Percentiles rank a stretch among this genome's conserved stretches.
These are phyloP conservation scores for Globisporangium megalacanthum DNA, from an alignment of 352 stramenopile species.

Conservation along the genomic window DNA sequence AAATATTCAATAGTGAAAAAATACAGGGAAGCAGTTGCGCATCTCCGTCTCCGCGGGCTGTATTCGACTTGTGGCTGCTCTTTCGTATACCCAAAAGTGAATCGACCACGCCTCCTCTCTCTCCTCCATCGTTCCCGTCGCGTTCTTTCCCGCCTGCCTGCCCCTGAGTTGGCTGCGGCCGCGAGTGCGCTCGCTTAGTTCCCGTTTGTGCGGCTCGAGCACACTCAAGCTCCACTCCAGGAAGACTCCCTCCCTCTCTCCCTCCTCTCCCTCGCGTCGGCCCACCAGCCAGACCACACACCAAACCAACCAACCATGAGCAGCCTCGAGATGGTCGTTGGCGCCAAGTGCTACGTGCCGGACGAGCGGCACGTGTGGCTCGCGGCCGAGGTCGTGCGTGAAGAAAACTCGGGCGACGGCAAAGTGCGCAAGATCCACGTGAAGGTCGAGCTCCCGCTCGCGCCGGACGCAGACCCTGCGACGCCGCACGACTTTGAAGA, in stretches of 20 bases:
- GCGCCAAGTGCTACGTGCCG: conserved; percentile 83
- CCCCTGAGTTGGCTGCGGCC: conserved; percentile 1
- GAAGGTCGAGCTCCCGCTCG: conserved; percentile 50
- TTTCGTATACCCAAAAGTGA: too few species aligned
- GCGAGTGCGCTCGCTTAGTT: not conserved
- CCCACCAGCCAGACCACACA: too few species aligned
- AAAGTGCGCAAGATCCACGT: conserved; percentile 62
- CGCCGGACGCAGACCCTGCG: conserved; percentile 11
- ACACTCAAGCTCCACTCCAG: not conserved
- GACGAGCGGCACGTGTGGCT: conserved; percentile 85
- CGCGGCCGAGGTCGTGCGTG: conserved; percentile 62
- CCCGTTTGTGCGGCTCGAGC: not conserved
- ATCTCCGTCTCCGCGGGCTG: too few species aligned
- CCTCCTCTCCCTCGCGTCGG: too few species aligned
- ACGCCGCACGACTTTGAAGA: conserved; percentile 27
- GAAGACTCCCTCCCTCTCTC: not conserved
- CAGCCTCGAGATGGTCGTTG: conserved; percentile 55
- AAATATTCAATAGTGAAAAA: too few species aligned
- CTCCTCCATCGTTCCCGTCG: too few species aligned
- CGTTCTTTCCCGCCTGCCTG: not conserved
- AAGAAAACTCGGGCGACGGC: conserved; percentile 54
- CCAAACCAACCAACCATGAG: conserved; percentile 11
- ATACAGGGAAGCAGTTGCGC: too few species aligned
- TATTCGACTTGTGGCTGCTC: too few species aligned
- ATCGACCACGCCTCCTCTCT: too few species aligned